These are phyloP conservation scores for Chrysochromulina tobinii DNA, from an alignment of 78 protist species.

Conservation along the genomic window DNA sequence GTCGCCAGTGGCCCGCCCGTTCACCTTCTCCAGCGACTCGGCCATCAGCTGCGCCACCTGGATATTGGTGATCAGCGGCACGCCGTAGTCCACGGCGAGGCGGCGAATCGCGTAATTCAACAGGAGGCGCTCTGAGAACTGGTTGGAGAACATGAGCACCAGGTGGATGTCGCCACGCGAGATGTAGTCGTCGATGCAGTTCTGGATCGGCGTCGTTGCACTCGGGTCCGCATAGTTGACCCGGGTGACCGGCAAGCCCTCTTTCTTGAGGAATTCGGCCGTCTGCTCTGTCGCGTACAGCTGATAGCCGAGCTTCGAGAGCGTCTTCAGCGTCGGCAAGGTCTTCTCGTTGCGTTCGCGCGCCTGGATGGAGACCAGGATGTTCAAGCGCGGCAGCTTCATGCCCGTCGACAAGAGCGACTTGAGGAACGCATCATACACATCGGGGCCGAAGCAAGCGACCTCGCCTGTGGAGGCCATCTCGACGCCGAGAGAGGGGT, in stretches of 20 bases:
- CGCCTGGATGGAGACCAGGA: conserved; percentile 76
- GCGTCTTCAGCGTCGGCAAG: conserved; percentile 62
- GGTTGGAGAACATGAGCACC: conserved; percentile 59
- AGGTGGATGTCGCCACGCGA: conserved; percentile 62
- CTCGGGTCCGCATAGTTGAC: not conserved
- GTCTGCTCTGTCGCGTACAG: conserved; percentile 76
- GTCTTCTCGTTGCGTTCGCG: conserved; percentile 70
- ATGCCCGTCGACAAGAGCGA: conserved; percentile 87
- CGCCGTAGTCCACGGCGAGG: conserved; percentile 79
- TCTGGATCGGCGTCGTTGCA: too few relatives aligned
- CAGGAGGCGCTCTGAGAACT: conserved; percentile 34
- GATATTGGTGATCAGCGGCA: conserved; percentile 77
- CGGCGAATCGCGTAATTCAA: conserved; percentile 80
- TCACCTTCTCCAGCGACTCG: conserved; percentile 37
- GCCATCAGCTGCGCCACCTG: conserved; percentile 85
- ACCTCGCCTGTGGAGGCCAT: conserved; percentile 97
- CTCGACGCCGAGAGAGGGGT: conserved; percentile 96
- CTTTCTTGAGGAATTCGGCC: conserved; percentile 67
- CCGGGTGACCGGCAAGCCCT: conserved; percentile 49
- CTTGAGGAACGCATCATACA: conserved; percentile 91
- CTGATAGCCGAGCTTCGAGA: conserved; percentile 64
- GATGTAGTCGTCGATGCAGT: conserved; percentile 35
- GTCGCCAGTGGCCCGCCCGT: conserved; percentile 1
- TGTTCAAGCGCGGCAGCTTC: conserved; percentile 57
- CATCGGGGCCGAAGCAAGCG: conserved; percentile 88